Evolutionary conservation across 1,284 basidiomycete genomes (phyloP).

Genomic region (Ceratobasidium sp.): DNA sequence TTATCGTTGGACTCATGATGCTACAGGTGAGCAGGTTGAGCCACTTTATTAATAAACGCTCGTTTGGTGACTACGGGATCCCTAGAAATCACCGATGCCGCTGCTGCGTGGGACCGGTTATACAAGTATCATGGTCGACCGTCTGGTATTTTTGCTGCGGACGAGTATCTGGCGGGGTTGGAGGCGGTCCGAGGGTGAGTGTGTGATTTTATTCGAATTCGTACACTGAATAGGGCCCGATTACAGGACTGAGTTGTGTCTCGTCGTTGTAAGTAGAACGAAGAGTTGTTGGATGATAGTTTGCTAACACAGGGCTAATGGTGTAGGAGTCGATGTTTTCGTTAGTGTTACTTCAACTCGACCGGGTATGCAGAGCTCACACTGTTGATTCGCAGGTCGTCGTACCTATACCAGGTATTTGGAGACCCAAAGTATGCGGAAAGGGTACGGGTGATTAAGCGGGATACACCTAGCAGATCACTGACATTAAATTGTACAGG

Average conservation of each 20-base stretch:
- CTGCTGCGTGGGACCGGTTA: conserved; percentile 68
- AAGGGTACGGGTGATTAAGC: conserved; percentile 56
- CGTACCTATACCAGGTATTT: conserved; percentile 69
- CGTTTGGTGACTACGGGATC: not conserved
- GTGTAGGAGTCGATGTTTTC: conserved; percentile 72
- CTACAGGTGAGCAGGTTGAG: conserved; percentile 59
- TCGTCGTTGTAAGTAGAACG: conserved; percentile 70
- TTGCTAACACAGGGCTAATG: not conserved
- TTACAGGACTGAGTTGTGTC: conserved; percentile 66
- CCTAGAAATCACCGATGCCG: conserved; percentile 65
- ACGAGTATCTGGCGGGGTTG: conserved; percentile 69
- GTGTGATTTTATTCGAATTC: not conserved
- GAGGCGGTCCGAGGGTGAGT: conserved; percentile 67
- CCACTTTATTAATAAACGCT: not conserved
- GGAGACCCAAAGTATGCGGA: conserved; percentile 70
- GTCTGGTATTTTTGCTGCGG: conserved; percentile 69
- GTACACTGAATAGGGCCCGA: not conserved
- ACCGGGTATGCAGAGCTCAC: conserved; percentile 14
- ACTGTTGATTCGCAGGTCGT: conserved; percentile 58
- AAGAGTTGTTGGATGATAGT: too few relatives aligned
- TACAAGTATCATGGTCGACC: conserved; percentile 73
- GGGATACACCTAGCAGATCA: not conserved
- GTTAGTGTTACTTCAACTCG: conserved; percentile 55
- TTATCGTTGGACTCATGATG: conserved; percentile 69
- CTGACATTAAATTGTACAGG: conserved; percentile 55